Evolutionary conservation across 352 stramenopile genomes (phyloP).

Genomic region (Pythium biforme): DNA sequence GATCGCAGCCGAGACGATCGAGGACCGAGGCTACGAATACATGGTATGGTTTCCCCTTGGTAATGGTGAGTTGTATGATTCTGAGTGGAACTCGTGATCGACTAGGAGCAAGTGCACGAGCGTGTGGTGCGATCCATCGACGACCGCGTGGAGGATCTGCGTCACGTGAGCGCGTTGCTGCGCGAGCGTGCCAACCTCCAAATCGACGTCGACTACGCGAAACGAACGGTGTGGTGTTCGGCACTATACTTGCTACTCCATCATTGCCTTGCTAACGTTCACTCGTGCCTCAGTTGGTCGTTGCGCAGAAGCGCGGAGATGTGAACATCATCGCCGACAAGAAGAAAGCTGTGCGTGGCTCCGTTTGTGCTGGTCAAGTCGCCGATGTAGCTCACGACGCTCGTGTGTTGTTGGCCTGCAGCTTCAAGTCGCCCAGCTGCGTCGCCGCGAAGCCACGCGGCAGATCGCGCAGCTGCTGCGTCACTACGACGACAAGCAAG

Average conservation of each 20-base stretch:
- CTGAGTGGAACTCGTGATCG: not conserved
- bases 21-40: constrained; percentile 18
- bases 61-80: not conserved
- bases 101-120: constrained; percentile 42
- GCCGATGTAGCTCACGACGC: too few species aligned
- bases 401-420: constrained; percentile 1
- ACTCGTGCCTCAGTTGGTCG: constrained; percentile 32
- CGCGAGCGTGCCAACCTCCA: constrained; percentile 48
- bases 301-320: constrained; percentile 62
- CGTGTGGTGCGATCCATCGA: constrained; percentile 43
- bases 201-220: constrained; percentile 71
- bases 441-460: constrained; percentile 15
- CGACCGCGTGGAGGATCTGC: constrained; percentile 35
- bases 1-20: constrained; percentile 9
- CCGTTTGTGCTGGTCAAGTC: too few species aligned
- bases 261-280: not conserved
- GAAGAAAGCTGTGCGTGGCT: constrained; percentile 53
- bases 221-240: constrained; percentile 40
- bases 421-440: constrained; percentile 23
- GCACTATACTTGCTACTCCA: not conserved
- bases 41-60: constrained; percentile 12
- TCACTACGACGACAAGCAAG: constrained; percentile 28
- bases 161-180: constrained; percentile 41
- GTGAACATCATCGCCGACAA: constrained; percentile 53
- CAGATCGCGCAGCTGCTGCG: constrained; percentile 27